Conservation (phyloP, 1,284 basidiomycete genomes). For the Austropuccinia psidii region DNA sequence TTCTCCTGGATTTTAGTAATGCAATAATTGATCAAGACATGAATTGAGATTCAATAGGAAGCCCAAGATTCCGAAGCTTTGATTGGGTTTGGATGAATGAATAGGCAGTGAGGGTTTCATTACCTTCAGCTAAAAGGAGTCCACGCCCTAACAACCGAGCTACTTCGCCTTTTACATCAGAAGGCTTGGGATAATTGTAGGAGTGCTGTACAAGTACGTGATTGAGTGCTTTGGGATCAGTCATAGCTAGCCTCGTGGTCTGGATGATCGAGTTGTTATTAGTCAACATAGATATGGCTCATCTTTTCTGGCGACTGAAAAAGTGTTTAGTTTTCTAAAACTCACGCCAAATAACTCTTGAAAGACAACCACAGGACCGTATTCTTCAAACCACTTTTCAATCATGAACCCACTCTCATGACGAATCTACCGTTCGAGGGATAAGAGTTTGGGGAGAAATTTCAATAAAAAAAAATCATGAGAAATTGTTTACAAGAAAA, state of each 20-base stretch:
- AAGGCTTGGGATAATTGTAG: constrained; percentile 62
- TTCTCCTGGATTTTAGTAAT: constrained; percentile 38
- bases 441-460: no score
- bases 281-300: not conserved
- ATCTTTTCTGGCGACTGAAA: not conserved
- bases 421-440: not conserved
- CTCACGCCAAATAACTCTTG: not conserved
- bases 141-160: constrained; percentile 46
- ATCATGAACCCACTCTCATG: not conserved
- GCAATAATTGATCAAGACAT: constrained; percentile 45
- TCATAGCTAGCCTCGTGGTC: constrained; percentile 54
- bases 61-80: constrained; percentile 42
- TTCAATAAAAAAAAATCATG: no score
- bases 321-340: not conserved
- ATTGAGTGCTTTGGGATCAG: constrained; percentile 57
- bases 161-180: constrained; percentile 57
- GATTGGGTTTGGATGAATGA: not conserved
- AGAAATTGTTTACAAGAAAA: no score
- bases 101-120: no score
- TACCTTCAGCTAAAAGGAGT: constrained; percentile 38
- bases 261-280: not conserved
- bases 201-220: constrained; percentile 56
- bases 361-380: constrained; percentile 1
- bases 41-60: constrained; percentile 54
- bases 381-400: not conserved